phyloP scores from a whole-genome alignment of 2,329 filamentous ascomycete species.

The Zymoseptoria passerinii region DNA sequence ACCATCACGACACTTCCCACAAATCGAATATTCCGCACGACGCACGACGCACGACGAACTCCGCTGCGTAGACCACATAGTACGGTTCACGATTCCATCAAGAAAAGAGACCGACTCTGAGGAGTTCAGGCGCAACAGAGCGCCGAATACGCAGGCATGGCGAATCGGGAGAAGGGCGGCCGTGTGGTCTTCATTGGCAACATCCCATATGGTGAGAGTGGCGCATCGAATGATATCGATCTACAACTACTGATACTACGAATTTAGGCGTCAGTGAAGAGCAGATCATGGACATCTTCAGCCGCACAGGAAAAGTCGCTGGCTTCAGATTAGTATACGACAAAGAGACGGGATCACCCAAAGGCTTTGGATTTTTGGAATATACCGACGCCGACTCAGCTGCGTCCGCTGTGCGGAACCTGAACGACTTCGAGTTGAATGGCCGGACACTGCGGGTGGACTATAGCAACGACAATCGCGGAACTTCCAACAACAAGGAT shows the following conservation, averaged over 20 bases:
- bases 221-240: not conserved
- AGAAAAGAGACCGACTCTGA: not conserved
- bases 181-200: slow-evolving; percentile 80
- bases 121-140: slow-evolving; percentile 25
- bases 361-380: slow-evolving; percentile 94
- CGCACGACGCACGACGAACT: not conserved
- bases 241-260: slow-evolving; percentile 1
- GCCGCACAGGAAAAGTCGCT: slow-evolving; percentile 78
- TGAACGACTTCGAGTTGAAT: slow-evolving; percentile 94
- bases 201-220: slow-evolving; percentile 62
- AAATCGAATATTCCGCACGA: not conserved
- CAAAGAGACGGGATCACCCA: slow-evolving; percentile 85
- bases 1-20: not conserved
- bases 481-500: slow-evolving; percentile 28
- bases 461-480: slow-evolving; percentile 86
- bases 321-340: slow-evolving; percentile 94
- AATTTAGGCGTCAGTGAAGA: slow-evolving; percentile 80
- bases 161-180: slow-evolving; percentile 56
- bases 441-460: slow-evolving; percentile 89
- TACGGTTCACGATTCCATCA: not conserved
- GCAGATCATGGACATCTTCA: slow-evolving; percentile 90
- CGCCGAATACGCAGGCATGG: slow-evolving; percentile 30
- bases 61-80: not conserved
- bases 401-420: slow-evolving; percentile 85
- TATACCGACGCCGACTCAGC: slow-evolving; percentile 89